phyloP scores from a whole-genome alignment of 2,329 filamentous ascomycete species.

The Claviceps sp. region DNA sequence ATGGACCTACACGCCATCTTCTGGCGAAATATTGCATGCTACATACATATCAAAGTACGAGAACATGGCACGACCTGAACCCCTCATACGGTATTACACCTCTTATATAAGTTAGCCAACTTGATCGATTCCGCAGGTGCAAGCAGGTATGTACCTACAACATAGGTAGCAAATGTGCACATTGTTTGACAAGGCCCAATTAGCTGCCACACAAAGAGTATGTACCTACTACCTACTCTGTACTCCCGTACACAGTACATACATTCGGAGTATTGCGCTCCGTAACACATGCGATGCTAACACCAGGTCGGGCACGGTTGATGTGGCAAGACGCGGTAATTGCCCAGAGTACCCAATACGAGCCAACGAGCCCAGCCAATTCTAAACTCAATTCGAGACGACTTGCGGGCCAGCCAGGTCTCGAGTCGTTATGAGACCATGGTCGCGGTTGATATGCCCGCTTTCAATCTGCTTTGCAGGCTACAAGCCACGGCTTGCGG shows the following conservation, averaged over 20 bases:
- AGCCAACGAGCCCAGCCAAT: neutral
- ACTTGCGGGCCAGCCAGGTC: neutral
- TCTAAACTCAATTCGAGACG: neutral
- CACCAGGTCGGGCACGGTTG: neutral
- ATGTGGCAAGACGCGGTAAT: neutral
- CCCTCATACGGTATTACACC: neutral
- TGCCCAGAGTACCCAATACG: neutral
- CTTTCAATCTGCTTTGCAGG: neutral
- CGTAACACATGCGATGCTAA: neutral
- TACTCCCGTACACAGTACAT: too few relatives aligned
- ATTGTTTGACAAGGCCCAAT: too few relatives aligned
- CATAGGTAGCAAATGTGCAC: too few relatives aligned
- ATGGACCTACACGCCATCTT: neutral
- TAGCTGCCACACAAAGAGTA: too few relatives aligned
- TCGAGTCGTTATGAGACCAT: neutral
- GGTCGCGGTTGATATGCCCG: neutral
- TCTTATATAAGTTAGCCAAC: neutral
- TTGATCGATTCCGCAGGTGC: neutral
- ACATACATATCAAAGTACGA: neutral
- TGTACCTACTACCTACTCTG: too few relatives aligned
- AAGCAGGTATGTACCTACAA: neutral
- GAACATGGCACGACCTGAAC: neutral
- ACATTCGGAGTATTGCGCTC: neutral
- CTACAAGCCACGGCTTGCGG: neutral
- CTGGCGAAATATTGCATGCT: neutral